Percentiles rank a stretch among this genome's conserved stretches.
phyloP scores from a whole-genome alignment of 805 yeast genomes.

The Starmerella bombi region DNA sequence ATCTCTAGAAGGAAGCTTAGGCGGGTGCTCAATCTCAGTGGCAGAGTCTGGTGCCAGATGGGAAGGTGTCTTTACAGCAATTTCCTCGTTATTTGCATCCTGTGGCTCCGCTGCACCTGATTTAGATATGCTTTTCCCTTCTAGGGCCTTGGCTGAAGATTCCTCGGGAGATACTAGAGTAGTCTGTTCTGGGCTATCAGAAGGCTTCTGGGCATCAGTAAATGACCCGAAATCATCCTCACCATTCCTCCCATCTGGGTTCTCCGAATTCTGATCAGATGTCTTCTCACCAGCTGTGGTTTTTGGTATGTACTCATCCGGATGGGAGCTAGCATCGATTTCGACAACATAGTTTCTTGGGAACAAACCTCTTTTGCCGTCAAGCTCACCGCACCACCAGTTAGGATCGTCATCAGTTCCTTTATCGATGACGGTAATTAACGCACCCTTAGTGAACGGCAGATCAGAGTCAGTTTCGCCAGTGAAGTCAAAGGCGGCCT shows the following conservation, averaged over 20 bases:
- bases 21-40: no score
- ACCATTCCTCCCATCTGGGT: no score
- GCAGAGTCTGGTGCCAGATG: neutral
- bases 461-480: conserved; percentile 31
- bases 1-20: neutral
- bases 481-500: conserved; percentile 27
- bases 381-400: conserved; percentile 40
- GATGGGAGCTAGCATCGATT: neutral
- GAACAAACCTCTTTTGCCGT: conserved; percentile 34
- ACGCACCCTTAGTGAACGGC: conserved; percentile 29
- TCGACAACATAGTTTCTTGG: conserved; percentile 35
- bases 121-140: no score
- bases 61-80: neutral
- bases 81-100: neutral
- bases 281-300: no score
- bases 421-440: conserved; percentile 26
- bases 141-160: no score
- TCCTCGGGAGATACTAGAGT: no score
- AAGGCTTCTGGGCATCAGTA: no score
- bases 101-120: no score
- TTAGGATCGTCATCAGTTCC: conserved; percentile 30
- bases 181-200: no score
- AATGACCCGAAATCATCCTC: no score
- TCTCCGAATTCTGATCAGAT: no score
- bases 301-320: conserved; percentile 12